Conservation (phyloP, 2,329 filamentous ascomycete species). For the Aspergillus versicolor region DNA sequence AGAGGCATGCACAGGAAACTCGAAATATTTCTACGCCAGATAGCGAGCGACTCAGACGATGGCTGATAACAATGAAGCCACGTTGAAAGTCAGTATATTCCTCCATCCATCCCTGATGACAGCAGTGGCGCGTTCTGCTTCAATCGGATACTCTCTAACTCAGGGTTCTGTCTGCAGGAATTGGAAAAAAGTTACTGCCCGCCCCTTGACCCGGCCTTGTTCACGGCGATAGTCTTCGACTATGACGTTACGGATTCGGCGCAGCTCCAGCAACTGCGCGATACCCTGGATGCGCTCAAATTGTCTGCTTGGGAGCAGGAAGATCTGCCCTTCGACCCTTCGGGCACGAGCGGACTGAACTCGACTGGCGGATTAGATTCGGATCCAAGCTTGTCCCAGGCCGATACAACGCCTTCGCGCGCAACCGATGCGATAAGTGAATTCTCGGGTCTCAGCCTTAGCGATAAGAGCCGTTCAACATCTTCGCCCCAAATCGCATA, state of each 20-base stretch:
- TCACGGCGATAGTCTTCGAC: constrained; percentile 74
- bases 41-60: constrained; percentile 22
- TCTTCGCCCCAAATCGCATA: constrained; percentile 23
- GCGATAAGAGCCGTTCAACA: constrained; percentile 20
- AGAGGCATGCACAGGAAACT: constrained; percentile 21
- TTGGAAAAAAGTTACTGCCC: constrained; percentile 69
- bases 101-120: neutral
- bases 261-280: constrained; percentile 55
- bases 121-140: neutral
- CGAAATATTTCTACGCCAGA: constrained; percentile 13
- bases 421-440: constrained; percentile 53
- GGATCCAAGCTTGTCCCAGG: constrained; percentile 29
- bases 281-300: constrained; percentile 66
- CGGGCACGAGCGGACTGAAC: constrained; percentile 60
- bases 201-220: constrained; percentile 72
- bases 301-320: constrained; percentile 70
- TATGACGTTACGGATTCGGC: constrained; percentile 60
- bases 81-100: constrained; percentile 14
- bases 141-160: neutral
- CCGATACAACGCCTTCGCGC: constrained; percentile 40
- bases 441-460: constrained; percentile 39
- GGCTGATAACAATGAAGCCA: constrained; percentile 20
- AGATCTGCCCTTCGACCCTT: constrained; percentile 68
- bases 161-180: constrained; percentile 24
- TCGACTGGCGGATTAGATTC: constrained; percentile 25